Evolutionary conservation across 2,329 filamentous ascomycete species (phyloP), one percentile per base, ranked within the genome.

Genomic region (Pyricularia sp.): DNA sequence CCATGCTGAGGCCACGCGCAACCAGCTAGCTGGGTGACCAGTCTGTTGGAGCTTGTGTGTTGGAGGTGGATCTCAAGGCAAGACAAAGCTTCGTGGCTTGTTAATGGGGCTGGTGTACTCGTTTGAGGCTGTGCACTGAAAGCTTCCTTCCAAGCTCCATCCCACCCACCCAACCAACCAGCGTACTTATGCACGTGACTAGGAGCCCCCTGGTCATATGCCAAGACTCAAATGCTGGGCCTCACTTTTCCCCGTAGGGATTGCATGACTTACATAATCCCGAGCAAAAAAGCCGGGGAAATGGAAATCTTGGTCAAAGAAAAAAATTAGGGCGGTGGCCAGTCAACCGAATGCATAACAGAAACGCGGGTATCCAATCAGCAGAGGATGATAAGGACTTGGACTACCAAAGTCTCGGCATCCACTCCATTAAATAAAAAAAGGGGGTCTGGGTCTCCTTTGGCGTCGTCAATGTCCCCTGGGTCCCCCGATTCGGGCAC

Each of bases 331-430:
- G n/a, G 3, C 23, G 23, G 23, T 14, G 23, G 55, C 5, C 58
- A 50, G 67, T 68, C 67, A 68, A 61, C 55, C 67, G 31, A 36
- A 68, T 68, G 67, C 67, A 61, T 64, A 68, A 68, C 58, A 63
- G 59, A 68, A 68, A 68, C 31, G 59, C 17, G 4, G 25, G 59
- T 33, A 50, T 31, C 67, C 67, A 68, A 68, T 68, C 67, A 68
- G 67, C 11, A 63, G 23, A 17, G 12, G 33, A 42, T 61, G 67
- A 68, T 68, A 68, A 68, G 67, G 20, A 64, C 33, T 58, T 31
- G 25, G 10, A 30, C 55, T 68, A 58, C 67, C 36, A 25, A 20
- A 31, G 26, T 10, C 67, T 68, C 61, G 67, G 59, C 67, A 25
- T 42, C 67, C 55, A 66, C 25, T 58, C 33, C 20, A 61, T 36